Evolutionary conservation across 306 rosid species (phyloP).

Genomic region (Glycine latifolia): DNA sequence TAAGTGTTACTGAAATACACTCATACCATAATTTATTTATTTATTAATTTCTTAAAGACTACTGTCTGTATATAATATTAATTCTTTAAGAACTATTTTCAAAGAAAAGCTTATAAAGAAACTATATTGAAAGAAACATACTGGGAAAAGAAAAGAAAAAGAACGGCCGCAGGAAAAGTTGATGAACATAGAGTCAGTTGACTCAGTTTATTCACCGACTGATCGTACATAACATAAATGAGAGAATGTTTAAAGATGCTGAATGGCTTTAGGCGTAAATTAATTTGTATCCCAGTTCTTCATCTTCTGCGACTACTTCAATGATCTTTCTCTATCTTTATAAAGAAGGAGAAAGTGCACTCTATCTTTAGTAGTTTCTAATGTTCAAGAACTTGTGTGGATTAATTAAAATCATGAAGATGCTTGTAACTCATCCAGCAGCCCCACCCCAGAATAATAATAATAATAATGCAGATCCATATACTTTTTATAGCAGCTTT

Average conservation of each 20-base stretch:
- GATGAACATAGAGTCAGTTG: constrained; percentile 8
- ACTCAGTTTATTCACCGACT: constrained; percentile 31
- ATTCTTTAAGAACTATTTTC: too few species aligned
- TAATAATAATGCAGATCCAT: constrained; percentile 1
- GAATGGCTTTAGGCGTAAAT: constrained; percentile 14
- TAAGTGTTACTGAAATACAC: neutral
- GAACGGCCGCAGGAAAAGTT: constrained; percentile 22
- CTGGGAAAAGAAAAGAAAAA: neutral
- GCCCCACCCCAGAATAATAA: neutral
- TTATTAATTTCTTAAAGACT: neutral
- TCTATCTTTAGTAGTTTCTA: neutral
- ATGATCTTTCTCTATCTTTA: neutral
- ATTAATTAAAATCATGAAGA: constrained; percentile 30
- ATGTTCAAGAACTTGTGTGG: constrained; percentile 10
- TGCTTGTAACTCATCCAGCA: neutral
- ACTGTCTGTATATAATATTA: neutral
- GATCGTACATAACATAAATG: constrained; percentile 18
- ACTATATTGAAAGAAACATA: too few species aligned
- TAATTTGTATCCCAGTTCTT: neutral
- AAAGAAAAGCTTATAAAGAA: too few species aligned
- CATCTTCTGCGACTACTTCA: constrained; percentile 27
- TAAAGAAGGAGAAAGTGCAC: neutral
- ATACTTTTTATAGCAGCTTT: constrained; percentile 44
- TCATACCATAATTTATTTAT: neutral
- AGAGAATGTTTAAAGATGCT: constrained; percentile 64